phyloP scores from a whole-genome alignment of 768 basidiomycete genomes.

The Serpula lacrymans region DNA sequence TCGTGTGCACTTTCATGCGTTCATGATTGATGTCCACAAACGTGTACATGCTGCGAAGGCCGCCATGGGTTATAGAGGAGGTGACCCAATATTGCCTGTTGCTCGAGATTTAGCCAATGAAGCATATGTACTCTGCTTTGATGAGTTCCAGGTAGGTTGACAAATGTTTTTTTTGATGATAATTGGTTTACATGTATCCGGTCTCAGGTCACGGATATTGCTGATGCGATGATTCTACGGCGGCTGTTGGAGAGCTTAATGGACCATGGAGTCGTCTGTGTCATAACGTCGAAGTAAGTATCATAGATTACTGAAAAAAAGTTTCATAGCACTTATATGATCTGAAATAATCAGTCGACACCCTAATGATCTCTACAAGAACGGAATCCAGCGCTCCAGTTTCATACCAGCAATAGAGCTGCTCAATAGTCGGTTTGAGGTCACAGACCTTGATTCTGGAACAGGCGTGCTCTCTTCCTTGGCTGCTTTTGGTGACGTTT shows the following conservation, averaged over 20 bases:
- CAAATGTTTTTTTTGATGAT: conserved; percentile 5
- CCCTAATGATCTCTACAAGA: conserved; percentile 97
- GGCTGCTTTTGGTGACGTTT: not conserved
- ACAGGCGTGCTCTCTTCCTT: conserved; percentile 56
- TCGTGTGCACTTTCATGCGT: conserved; percentile 96
- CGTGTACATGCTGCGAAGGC: conserved; percentile 81
- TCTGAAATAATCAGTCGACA: conserved; percentile 66
- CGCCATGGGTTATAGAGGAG: conserved; percentile 60
- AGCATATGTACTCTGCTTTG: conserved; percentile 87
- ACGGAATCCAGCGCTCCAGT: conserved; percentile 93
- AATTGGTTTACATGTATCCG: not conserved
- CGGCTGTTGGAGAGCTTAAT: conserved; percentile 84
- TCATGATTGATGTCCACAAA: conserved; percentile 99
- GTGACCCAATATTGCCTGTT: conserved; percentile 85
- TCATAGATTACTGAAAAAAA: not conserved
- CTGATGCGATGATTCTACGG: conserved; percentile 96
- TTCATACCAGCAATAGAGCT: conserved; percentile 95
- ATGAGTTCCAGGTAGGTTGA: conserved; percentile 87
- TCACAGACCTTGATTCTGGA: conserved; percentile 93
- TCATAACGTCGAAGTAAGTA: conserved; percentile 95
- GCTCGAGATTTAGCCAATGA: conserved; percentile 84
- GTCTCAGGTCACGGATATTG: conserved; percentile 87
- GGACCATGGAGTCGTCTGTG: conserved; percentile 85
- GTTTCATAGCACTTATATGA: no score
- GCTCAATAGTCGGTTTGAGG: conserved; percentile 80